phyloP scores from a whole-genome alignment of 805 yeast species.

The Clavispora vitiphila region DNA sequence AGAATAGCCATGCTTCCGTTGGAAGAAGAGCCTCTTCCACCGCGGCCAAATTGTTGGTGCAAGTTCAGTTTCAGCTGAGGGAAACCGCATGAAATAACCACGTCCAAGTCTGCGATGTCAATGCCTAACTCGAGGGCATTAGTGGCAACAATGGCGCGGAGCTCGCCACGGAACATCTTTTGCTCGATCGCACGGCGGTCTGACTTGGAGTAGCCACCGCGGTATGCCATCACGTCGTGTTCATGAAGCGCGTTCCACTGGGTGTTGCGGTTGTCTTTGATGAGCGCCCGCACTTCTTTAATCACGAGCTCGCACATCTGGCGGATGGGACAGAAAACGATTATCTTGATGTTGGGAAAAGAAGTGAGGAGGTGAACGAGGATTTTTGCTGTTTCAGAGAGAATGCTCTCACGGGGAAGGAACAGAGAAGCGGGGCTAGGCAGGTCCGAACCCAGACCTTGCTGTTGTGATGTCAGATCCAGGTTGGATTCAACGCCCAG shows the following conservation, averaged over 20 bases:
- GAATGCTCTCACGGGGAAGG: constrained; percentile 56
- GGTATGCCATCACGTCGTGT: constrained; percentile 78
- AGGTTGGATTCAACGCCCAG: too few species aligned
- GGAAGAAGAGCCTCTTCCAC: constrained; percentile 71
- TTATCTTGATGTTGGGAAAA: constrained; percentile 60
- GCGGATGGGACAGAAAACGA: constrained; percentile 86
- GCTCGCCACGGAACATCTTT: constrained; percentile 83
- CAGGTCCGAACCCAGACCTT: too few species aligned
- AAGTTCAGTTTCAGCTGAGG: constrained; percentile 83
- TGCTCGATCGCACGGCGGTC: constrained; percentile 86
- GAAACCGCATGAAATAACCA: constrained; percentile 88
- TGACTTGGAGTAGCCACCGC: constrained; percentile 89
- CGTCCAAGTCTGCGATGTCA: constrained; percentile 89
- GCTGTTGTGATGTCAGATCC: too few species aligned
- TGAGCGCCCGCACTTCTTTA: constrained; percentile 67
- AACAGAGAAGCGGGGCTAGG: constrained; percentile 10
- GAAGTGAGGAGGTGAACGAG: constrained; percentile 59
- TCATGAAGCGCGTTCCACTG: constrained; percentile 40
- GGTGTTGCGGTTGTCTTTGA: constrained; percentile 30
- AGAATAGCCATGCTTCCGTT: constrained; percentile 80
- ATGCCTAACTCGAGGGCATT: constrained; percentile 95
- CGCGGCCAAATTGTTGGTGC: constrained; percentile 96
- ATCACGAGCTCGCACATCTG: constrained; percentile 81
- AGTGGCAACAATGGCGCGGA: constrained; percentile 87
- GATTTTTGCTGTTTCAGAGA: constrained; percentile 71